Evolutionary conservation across 768 basidiomycete species (phyloP).

Genomic region (Amylocystis lapponica): DNA sequence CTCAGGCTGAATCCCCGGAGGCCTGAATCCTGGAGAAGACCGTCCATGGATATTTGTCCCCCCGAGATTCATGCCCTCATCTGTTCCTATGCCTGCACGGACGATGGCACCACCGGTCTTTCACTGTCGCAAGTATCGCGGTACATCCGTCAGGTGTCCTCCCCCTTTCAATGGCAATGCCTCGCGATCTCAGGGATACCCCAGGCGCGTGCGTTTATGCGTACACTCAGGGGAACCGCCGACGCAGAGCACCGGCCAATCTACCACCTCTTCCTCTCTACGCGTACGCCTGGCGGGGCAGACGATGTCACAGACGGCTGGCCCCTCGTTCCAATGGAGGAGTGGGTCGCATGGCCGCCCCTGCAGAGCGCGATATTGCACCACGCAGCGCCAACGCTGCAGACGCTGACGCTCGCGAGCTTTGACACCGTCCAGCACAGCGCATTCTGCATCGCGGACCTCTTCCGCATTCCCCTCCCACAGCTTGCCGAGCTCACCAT

Average conservation of each 20-base stretch:
- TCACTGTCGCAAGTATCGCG: slow-evolving; percentile 13
- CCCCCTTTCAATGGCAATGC: slow-evolving; percentile 10
- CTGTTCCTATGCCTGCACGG: slow-evolving; percentile 11
- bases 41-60: no score
- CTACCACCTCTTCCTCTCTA: slow-evolving; percentile 12
- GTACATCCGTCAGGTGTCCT: slow-evolving; percentile 9
- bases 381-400: slow-evolving; percentile 10
- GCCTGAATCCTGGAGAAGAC: no score
- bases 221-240: no score
- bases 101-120: slow-evolving; percentile 9
- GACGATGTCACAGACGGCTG: slow-evolving; percentile 1
- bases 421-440: slow-evolving; percentile 8
- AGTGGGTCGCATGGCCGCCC: slow-evolving; percentile 2
- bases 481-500: slow-evolving; percentile 13
- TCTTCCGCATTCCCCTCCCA: slow-evolving; percentile 9
- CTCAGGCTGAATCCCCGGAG: no score
- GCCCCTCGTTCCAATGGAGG: neutral
- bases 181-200: slow-evolving; percentile 7
- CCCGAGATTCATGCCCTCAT: slow-evolving; percentile 15
- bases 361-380: slow-evolving; percentile 6
- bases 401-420: slow-evolving; percentile 11
- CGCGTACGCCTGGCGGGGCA: slow-evolving; percentile 1
- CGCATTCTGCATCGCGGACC: slow-evolving; percentile 5
- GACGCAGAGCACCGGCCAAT: slow-evolving; percentile 2
- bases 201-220: slow-evolving; percentile 4